These are phyloP conservation scores for Ambrosia hybrid DNA, from an alignment of 140 eudicot genomes.

Conservation along the genomic window DNA sequence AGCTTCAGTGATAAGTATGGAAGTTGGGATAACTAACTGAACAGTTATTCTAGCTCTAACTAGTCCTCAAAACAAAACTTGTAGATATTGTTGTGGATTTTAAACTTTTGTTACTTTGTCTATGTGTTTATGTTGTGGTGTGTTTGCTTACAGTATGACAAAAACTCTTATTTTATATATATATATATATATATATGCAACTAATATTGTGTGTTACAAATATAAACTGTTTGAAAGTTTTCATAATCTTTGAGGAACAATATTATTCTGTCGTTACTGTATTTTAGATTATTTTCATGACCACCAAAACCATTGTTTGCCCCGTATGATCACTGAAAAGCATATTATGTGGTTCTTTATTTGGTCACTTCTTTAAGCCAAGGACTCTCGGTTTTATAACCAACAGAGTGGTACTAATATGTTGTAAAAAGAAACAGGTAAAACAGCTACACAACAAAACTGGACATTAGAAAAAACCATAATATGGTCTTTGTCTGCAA, in stretches of 20 bases:
- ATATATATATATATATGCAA: too few species aligned
- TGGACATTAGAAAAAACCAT: too few species aligned
- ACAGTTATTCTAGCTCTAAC: conserved; percentile 16
- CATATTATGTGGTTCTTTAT: too few species aligned
- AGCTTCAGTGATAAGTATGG: conserved; percentile 36
- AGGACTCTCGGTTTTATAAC: too few species aligned
- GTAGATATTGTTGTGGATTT: conserved; percentile 19
- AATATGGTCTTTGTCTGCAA: too few species aligned
- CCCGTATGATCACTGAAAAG: background rate
- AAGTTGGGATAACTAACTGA: conserved; percentile 37
- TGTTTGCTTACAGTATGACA: conserved; percentile 15
- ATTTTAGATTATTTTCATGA: background rate
- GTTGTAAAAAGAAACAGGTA: too few species aligned
- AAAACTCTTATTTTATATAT: background rate
- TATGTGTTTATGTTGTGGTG: conserved; percentile 4
- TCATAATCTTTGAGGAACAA: too few species aligned
- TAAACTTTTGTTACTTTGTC: conserved; percentile 1
- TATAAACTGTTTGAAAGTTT: too few species aligned
- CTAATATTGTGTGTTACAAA: too few species aligned
- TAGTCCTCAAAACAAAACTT: background rate
- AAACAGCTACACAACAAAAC: too few species aligned
- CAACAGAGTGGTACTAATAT: too few species aligned
- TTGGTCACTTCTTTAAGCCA: too few species aligned
- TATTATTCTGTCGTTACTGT: background rate
- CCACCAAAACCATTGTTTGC: background rate